These are phyloP conservation scores for Backusella circina DNA, from an alignment of 192 early-diverging fungal genomes.

Conservation along the genomic window DNA sequence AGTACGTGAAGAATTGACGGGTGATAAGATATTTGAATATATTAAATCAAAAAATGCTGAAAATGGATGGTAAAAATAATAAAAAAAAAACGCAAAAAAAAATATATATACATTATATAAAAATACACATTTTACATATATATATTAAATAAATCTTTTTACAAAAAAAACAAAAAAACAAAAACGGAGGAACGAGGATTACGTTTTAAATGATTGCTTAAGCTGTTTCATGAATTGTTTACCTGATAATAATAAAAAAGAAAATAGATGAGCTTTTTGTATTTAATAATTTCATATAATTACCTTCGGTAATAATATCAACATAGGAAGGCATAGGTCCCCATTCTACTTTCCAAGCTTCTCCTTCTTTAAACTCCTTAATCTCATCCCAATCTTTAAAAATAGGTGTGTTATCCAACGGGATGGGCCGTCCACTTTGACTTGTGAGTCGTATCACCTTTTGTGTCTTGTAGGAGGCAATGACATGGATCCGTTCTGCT, in stretches of 20 bases:
- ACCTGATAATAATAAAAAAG: too few relatives aligned
- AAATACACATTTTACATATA: too few relatives aligned
- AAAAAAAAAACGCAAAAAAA: background rate
- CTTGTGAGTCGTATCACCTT: conserved; percentile 15
- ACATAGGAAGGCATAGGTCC: conserved; percentile 32
- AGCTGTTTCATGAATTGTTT: background rate
- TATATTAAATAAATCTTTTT: too few relatives aligned
- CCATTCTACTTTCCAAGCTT: conserved; percentile 22
- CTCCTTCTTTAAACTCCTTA: conserved; percentile 23
- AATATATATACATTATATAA: too few relatives aligned
- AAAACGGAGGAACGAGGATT: background rate
- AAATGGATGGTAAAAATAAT: conserved; percentile 29
- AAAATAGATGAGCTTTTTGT: background rate
- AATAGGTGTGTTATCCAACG: conserved; percentile 28
- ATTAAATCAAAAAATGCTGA: conserved; percentile 32
- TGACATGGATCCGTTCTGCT: conserved; percentile 26
- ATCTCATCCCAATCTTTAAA: conserved; percentile 28
- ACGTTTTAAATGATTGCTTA: background rate
- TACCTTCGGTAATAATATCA: conserved; percentile 36
- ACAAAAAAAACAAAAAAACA: background rate
- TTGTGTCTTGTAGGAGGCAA: conserved; percentile 36
- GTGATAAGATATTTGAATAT: conserved; percentile 44
- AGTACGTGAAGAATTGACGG: conserved; percentile 47
- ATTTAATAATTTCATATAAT: too few relatives aligned
- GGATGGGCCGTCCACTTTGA: conserved; percentile 9